phyloP scores from a whole-genome alignment of 352 stramenopile genomes.

The Phytopythium mirpurense region DNA sequence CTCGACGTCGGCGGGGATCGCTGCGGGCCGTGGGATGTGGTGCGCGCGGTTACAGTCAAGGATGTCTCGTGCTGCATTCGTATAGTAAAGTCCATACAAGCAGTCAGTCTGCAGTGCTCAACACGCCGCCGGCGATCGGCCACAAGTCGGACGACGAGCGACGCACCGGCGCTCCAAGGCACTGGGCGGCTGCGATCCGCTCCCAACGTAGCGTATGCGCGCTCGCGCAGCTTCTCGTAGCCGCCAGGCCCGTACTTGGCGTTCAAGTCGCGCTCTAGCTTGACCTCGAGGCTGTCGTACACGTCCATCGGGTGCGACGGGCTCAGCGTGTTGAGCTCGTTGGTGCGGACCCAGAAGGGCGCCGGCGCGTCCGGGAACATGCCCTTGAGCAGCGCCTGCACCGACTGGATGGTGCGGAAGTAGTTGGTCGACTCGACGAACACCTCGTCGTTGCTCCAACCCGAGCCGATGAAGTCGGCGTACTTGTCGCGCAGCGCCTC shows the following conservation, averaged over 20 bases:
- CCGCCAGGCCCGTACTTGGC: constrained; percentile 5
- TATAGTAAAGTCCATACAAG: not conserved
- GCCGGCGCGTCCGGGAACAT: constrained; percentile 3
- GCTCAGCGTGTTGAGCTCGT: constrained; percentile 6
- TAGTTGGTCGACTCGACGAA: constrained; percentile 27
- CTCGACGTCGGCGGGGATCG: constrained; percentile 13
- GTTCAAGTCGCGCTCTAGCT: constrained; percentile 9
- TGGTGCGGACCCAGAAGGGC: constrained; percentile 11
- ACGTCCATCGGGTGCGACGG: constrained; percentile 12
- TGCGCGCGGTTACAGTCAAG: constrained; percentile 21
- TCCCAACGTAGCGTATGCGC: constrained; percentile 4
- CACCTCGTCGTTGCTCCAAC: constrained; percentile 9
- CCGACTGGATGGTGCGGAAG: constrained; percentile 19
- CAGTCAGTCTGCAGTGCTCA: not conserved
- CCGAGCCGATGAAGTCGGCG: constrained; percentile 1
- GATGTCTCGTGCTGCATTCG: constrained; percentile 17
- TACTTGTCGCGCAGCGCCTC: constrained; percentile 13
- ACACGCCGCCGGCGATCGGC: not conserved
- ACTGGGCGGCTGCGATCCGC: constrained; percentile 9
- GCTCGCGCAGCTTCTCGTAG: constrained; percentile 10
- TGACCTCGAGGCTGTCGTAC: constrained; percentile 11
- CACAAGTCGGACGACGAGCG: not conserved
- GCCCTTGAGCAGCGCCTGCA: constrained; percentile 6
- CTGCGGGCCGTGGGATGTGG: constrained; percentile 11
- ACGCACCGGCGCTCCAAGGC: constrained; percentile 17